Evolutionary conservation across 179 eudicot genomes (phyloP), one percentile per base, ranked within the genome.

Genomic region (Silene noctiflora): DNA sequence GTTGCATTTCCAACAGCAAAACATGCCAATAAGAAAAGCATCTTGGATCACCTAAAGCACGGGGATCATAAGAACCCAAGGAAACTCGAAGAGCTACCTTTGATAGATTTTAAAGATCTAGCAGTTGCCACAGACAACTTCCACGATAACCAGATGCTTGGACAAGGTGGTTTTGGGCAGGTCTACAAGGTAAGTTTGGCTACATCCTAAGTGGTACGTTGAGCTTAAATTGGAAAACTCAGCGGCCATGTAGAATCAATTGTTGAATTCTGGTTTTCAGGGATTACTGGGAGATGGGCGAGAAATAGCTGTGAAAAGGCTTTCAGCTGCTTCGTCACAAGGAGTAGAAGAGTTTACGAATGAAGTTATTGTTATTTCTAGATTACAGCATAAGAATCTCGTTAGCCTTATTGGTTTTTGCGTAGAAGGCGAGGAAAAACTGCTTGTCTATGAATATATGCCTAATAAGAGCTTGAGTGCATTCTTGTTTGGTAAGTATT

Each of bases 121-220:
- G 67, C 35, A 12, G 22, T 25, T 33, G 83, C 79, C 9, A 80
- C 83, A 0, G 66, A 75, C 35, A 31, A 75, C 68, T 80, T 80
- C 76, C 68, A 80, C 3, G 61, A 75, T 17, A 63, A 24, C 35
- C 58, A 75, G 24, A 80, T 62, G 51, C 83, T 80, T 55, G 83
- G 83, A 35, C 75, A 80, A 55, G 82, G 82, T 69, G 82, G 82
- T 69, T 79, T 79, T 63, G 82, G 82, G 8, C 75, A 60, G 20
- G 82, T 80, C 12, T 80, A 80, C 29, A 80, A 71, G 83, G 83
- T 80, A 76, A 58, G 55, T 53, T 0, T 61, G 14, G 13, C 21
- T 1, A 22, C 13, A 39, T 67, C 21, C 21, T 14, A 66, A 3
- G 64, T 60, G 10, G 64, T 60, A 60, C 64, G 24, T 66, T 33